Evolutionary conservation across 208 protist genomes (phyloP).

Genomic region (Acanthamoeba culbertsoni): DNA sequence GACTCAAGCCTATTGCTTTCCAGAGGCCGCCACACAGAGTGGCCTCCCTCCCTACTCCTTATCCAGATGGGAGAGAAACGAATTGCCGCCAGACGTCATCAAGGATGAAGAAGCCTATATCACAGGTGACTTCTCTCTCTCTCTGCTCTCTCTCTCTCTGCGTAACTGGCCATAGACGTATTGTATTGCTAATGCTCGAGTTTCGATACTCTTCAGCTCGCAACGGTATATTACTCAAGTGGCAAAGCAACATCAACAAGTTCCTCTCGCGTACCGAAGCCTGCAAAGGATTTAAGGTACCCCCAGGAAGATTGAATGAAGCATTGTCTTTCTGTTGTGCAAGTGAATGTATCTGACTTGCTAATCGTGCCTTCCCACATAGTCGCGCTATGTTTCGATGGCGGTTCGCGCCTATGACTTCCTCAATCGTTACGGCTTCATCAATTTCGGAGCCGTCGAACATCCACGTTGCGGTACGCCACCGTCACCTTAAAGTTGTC

Average conservation of each 20-base stretch:
- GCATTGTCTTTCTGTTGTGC: neutral
- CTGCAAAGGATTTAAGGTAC: neutral
- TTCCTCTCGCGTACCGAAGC: neutral
- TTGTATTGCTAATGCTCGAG: neutral
- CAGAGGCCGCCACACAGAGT: neutral
- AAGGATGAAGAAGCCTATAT: neutral
- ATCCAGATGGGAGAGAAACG: neutral
- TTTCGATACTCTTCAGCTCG: neutral
- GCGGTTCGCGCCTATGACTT: neutral
- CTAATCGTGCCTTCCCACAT: neutral
- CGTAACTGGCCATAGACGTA: neutral
- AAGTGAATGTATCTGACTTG: neutral
- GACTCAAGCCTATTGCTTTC: neutral
- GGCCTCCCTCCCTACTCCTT: neutral
- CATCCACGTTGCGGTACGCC: neutral
- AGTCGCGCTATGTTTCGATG: neutral
- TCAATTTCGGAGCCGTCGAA: slow-evolving; percentile 3
- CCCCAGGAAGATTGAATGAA: neutral
- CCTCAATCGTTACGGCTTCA: slow-evolving; percentile 28
- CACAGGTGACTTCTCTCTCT: neutral
- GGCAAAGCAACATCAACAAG: neutral
- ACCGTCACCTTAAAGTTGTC: neutral
- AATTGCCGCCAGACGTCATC: neutral
- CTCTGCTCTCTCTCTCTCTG: neutral
- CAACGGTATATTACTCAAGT: slow-evolving; percentile 14